phyloP scores from a whole-genome alignment of 176 grass and related monocot genomes.

The Eremochloa ophiuroides region DNA sequence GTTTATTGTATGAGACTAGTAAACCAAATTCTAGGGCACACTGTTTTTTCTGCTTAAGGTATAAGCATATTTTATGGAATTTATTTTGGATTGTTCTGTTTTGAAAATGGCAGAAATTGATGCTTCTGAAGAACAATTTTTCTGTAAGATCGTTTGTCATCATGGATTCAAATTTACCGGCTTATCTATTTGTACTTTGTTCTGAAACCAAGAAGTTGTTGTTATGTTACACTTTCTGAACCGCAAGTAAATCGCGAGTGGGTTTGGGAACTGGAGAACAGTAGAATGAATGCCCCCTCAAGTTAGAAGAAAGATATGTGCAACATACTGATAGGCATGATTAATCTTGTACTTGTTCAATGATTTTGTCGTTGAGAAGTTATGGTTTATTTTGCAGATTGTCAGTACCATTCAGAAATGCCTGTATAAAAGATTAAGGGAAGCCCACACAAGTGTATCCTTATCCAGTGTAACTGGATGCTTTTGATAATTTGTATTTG shows the following conservation, averaged over 20 bases:
- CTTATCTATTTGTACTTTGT: background rate
- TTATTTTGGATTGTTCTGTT: background rate
- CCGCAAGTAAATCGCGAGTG: background rate
- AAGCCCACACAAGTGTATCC: conserved; percentile 91
- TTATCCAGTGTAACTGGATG: conserved; percentile 17
- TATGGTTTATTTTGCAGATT: conserved; percentile 55
- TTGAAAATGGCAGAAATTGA: background rate
- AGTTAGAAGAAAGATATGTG: conserved; percentile 29
- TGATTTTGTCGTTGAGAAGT: conserved; percentile 21
- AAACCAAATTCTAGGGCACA: background rate
- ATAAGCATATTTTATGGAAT: background rate
- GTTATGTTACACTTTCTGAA: background rate
- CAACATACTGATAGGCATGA: background rate
- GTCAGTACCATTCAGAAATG: conserved; percentile 64
- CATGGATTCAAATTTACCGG: background rate
- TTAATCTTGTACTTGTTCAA: conserved; percentile 8
- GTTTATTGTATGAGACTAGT: background rate
- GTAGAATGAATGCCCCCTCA: conserved; percentile 10
- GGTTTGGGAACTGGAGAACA: background rate
- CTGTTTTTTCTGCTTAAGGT: background rate
- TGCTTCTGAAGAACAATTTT: background rate
- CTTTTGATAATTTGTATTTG: conserved; percentile 6
- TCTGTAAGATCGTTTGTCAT: background rate
- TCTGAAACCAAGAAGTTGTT: background rate
- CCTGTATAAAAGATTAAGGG: conserved; percentile 88